These are phyloP conservation scores for Sclerotinia nivalis DNA, from an alignment of 2,329 filamentous ascomycete genomes.

Conservation along the genomic window DNA sequence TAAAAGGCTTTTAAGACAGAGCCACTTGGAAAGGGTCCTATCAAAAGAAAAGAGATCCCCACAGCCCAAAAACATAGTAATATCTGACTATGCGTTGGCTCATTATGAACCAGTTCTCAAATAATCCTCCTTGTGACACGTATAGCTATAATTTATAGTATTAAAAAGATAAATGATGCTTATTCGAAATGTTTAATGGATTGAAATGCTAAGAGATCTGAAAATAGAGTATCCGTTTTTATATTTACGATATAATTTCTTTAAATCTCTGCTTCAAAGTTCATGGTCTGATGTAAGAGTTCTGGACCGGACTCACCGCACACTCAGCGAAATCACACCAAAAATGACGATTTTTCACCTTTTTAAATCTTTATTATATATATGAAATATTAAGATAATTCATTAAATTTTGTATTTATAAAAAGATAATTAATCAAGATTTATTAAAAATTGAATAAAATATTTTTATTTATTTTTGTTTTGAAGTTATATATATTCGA, in stretches of 20 bases:
- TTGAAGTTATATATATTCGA: too few species aligned
- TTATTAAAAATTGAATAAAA: too few species aligned
- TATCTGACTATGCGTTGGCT: constrained; percentile 12
- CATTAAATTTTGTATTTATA: too few species aligned
- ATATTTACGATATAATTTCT: background rate
- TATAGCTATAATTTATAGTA: background rate
- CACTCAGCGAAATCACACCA: too few species aligned
- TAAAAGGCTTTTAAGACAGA: background rate
- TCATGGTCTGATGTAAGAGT: too few species aligned
- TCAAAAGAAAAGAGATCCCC: background rate
- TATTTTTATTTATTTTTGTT: too few species aligned
- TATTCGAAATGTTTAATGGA: background rate
- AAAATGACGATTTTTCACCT: too few species aligned
- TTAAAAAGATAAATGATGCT: background rate
- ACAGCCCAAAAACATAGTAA: background rate
- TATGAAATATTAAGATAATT: too few species aligned
- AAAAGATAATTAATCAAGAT: too few species aligned
- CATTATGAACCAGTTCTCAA: constrained; percentile 1
- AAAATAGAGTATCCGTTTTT: background rate
- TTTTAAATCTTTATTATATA: too few species aligned
- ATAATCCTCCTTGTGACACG: background rate
- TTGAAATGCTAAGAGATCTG: background rate
- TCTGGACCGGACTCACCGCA: too few species aligned
- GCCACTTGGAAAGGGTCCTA: background rate
- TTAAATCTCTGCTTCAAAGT: background rate